Evolutionary conservation across 169 alveolate species (phyloP).

Genomic region (Plasmodium ovale): DNA sequence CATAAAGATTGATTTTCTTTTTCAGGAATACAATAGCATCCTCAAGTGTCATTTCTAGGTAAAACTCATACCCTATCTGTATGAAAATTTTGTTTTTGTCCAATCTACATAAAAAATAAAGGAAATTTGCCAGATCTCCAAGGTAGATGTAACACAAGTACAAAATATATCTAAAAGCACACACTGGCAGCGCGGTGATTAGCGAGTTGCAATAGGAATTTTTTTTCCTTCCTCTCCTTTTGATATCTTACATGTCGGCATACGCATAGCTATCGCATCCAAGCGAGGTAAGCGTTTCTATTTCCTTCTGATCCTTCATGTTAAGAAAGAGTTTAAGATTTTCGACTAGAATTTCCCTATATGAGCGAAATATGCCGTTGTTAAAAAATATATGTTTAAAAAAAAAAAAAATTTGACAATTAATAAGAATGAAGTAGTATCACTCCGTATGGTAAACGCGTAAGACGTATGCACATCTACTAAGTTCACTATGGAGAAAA

Average conservation of each 20-base stretch:
- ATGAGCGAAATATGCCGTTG: neutral
- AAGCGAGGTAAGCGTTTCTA: constrained; percentile 60
- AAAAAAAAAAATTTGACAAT: neutral
- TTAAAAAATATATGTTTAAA: neutral
- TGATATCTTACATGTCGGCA: constrained; percentile 78
- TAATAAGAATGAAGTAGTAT: no score
- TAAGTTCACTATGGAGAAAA: no score
- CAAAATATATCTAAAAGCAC: neutral
- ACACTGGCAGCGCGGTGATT: no score
- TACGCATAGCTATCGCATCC: constrained; percentile 75
- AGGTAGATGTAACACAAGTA: neutral
- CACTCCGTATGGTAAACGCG: neutral
- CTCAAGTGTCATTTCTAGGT: constrained; percentile 80
- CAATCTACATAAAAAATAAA: constrained; percentile 22
- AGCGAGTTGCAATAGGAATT: no score
- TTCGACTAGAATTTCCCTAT: constrained; percentile 69
- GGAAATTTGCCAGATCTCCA: neutral
- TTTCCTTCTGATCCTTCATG: constrained; percentile 63
- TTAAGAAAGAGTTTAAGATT: constrained; percentile 47
- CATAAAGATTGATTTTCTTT: constrained; percentile 73
- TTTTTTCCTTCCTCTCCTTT: no score
- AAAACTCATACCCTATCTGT: constrained; percentile 81
- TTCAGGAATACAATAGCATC: constrained; percentile 77
- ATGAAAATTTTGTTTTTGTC: constrained; percentile 76
- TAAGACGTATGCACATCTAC: no score